Evolutionary conservation across 2,329 filamentous ascomycete species (phyloP).

Genomic region (Paecilomyces formosus): DNA sequence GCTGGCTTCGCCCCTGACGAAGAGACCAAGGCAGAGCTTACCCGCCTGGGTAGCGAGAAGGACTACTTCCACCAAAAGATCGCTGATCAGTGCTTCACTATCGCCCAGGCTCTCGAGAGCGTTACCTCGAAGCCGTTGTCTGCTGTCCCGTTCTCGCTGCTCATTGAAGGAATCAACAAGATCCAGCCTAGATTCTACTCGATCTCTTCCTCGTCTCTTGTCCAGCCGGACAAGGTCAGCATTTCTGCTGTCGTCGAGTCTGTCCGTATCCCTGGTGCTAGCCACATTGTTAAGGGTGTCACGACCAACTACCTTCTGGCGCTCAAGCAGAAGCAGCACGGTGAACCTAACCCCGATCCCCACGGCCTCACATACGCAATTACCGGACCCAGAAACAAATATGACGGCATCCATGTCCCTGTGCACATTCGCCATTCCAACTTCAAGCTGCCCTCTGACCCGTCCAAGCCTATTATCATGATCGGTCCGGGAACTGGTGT

Average conservation of each 20-base stretch:
- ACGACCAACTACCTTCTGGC: conserved; percentile 95
- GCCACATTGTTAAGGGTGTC: conserved; percentile 80
- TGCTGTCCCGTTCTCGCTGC: conserved; percentile 82
- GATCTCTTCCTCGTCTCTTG: conserved; percentile 91
- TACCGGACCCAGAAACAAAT: conserved; percentile 87
- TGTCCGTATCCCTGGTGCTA: conserved; percentile 65
- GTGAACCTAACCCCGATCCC: conserved; percentile 68
- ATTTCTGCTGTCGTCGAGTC: conserved; percentile 93
- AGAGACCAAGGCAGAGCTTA: conserved; percentile 76
- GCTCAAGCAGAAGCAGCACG: conserved; percentile 93
- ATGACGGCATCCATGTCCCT: conserved; percentile 88
- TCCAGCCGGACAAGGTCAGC: conserved; percentile 90
- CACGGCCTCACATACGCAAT: conserved; percentile 83
- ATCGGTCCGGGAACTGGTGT: conserved; percentile 94
- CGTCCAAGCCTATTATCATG: conserved; percentile 89
- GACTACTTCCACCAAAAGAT: conserved; percentile 91
- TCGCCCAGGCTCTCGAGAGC: conserved; percentile 72
- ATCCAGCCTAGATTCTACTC: conserved; percentile 98
- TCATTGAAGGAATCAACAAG: conserved; percentile 90
- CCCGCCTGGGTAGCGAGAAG: conserved; percentile 82
- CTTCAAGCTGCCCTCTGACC: conserved; percentile 96
- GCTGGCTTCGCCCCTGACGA: conserved; percentile 87
- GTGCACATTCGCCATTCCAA: conserved; percentile 97
- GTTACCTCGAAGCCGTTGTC: conserved; percentile 71
- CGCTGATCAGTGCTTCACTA: conserved; percentile 74